A percentile compares a stretch with the other conserved stretches of the same genome.
Evolutionary conservation across 2,329 filamentous ascomycete genomes (phyloP).

Genomic region (Penicillium vulpinum): DNA sequence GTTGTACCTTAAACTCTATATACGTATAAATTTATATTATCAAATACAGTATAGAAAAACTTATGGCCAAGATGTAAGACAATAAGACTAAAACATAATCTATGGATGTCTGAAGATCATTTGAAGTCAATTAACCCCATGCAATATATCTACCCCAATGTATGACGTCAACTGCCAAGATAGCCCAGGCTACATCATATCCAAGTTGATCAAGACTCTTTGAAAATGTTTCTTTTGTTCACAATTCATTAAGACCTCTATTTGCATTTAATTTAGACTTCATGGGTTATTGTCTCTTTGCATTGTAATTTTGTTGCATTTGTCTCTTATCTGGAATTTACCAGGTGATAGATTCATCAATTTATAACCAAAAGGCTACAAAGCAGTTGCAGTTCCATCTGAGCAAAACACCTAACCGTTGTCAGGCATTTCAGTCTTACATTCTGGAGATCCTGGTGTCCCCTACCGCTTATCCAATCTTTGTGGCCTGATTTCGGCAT

Average conservation of each 20-base stretch:
- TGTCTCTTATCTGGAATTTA: not conserved
- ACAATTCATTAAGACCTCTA: not conserved
- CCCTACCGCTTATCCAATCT: not conserved
- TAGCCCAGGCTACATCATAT: not conserved
- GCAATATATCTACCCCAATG: not conserved
- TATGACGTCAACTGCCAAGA: conserved; percentile 8
- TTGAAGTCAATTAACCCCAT: not conserved
- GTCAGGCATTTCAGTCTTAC: not conserved
- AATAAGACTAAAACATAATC: not conserved
- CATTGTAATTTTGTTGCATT: not conserved
- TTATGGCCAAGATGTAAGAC: not conserved
- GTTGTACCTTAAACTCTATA: not conserved
- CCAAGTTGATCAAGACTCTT: not conserved
- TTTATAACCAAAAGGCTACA: not conserved
- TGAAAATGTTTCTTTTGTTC: too few relatives aligned
- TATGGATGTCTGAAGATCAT: not conserved
- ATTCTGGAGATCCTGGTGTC: not conserved
- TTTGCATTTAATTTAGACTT: not conserved
- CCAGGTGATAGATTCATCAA: not conserved
- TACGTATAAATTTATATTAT: not conserved
- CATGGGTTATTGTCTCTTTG: not conserved
- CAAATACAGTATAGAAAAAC: not conserved
- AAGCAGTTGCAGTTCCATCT: not conserved
- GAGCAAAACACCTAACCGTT: not conserved
- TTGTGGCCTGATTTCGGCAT: not conserved